Base-by-base conservation (phyloP, 2,329 filamentous ascomycete species). In the Apiospora arundinis region DNA sequence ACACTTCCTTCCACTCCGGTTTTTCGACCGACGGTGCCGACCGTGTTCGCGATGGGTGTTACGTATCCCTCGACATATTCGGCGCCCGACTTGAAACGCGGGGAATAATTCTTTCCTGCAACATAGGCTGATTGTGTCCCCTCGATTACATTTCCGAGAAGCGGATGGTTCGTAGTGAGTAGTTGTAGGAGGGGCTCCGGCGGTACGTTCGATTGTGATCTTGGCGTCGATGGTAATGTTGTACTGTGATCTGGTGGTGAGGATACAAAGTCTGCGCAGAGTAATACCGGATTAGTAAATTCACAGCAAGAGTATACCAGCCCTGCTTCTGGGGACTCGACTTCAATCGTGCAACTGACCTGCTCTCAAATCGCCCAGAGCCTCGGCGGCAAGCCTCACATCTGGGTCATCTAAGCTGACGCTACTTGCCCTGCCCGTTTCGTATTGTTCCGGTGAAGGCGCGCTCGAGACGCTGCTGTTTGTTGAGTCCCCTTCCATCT, bases 61-160 rank as follows among this genome's bases (percentile, higher is more conserved):
- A 97, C 90, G 75, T 94, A 95, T 66, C 93, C 92, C 81, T 98
- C 95, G 25, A 98, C 91, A 77, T 97, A 94, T 80, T 97, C 94
- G 67, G 94, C 95, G 73, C 95, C 90, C n/a, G 93, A 93, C 81
- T 93, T 95, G 79, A 98, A 94, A 2, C 93, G 89, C 0, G 95
- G 95, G 1, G 94, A 97, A 77, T 95, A 97, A 75, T 95, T 94
- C 82, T 98, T 98, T 14, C 93, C 95, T 2, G 89, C 92, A 40
- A 92, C 92, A 80, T 98, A 98, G 1, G 93, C 94, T 1, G 93
- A 94, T 9, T 95, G 89, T 0, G 95, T 95, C 69, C 92, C 91
- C 75, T 93, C 94, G 76, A 97, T 95, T 0, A 95, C 94, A 40
- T 91, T 94, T 12, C 93, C 94, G 21, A 98, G 88, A 73, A 97